A percentile compares a stretch with the other conserved stretches of the same genome.
Evolutionary conservation across 1,139 yeast genomes (phyloP).

Genomic region (Ogataea hybrid): DNA sequence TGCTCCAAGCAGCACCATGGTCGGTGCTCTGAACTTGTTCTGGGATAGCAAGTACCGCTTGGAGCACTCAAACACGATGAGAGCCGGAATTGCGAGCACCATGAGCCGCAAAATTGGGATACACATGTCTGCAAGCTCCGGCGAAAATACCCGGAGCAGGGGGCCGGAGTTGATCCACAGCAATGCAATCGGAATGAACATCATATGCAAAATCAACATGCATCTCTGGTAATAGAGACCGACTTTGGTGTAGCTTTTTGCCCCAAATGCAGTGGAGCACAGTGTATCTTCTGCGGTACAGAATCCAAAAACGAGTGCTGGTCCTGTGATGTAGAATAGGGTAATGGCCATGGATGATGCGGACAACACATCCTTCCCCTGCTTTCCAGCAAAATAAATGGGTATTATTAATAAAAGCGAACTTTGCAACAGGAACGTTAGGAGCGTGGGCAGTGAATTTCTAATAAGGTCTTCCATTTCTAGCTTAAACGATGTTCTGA

Average conservation of each 20-base stretch:
- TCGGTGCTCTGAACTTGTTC: slow-evolving; percentile 53
- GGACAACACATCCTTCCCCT: slow-evolving; percentile 39
- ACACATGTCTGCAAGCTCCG: slow-evolving; percentile 24
- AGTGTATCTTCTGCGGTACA: slow-evolving; percentile 43
- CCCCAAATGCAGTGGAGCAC: slow-evolving; percentile 42
- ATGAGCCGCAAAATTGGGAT: slow-evolving; percentile 18
- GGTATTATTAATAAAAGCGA: slow-evolving; percentile 36
- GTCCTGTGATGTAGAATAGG: slow-evolving; percentile 39
- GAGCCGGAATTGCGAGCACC: slow-evolving; percentile 41
- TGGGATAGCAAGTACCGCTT: slow-evolving; percentile 54
- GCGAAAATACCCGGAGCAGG: slow-evolving; percentile 17
- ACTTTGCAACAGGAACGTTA: slow-evolving; percentile 38
- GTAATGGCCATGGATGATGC: slow-evolving; percentile 39
- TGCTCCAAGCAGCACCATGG: slow-evolving; percentile 45
- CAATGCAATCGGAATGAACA: slow-evolving; percentile 21
- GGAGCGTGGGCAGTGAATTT: slow-evolving; percentile 36
- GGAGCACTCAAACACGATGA: slow-evolving; percentile 50
- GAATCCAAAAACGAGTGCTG: slow-evolving; percentile 41
- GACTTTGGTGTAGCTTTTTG: slow-evolving; percentile 34
- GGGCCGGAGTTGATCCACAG: slow-evolving; percentile 24
- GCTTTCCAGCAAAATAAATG: slow-evolving; percentile 35
- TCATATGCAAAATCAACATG: slow-evolving; percentile 19
- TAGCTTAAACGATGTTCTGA: slow-evolving; percentile 12
- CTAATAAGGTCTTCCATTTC: slow-evolving; percentile 25
- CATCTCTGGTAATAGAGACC: slow-evolving; percentile 39